Evolutionary conservation across 371 early-diverging fungal genomes (phyloP).

Genomic region (Apophysomyces trapeziformis): DNA sequence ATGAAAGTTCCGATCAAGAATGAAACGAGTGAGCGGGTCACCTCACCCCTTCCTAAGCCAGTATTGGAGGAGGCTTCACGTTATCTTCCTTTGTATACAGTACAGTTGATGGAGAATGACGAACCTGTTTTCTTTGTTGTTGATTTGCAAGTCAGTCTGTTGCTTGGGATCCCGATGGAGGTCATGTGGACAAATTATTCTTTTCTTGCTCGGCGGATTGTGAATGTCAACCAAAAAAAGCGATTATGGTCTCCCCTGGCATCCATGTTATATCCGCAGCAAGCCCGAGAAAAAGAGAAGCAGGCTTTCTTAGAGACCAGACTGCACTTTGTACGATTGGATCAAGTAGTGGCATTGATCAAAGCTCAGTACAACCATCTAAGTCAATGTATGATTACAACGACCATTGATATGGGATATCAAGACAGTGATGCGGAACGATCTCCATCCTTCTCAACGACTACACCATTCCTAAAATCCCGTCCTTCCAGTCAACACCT

Average conservation of each 20-base stretch:
- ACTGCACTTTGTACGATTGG: constrained; percentile 68
- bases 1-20: constrained; percentile 37
- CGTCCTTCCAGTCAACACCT: constrained; percentile 34
- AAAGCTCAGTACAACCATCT: constrained; percentile 65
- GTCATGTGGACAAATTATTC: constrained; percentile 62
- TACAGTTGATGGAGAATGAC: constrained; percentile 52
- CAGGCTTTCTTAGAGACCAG: constrained; percentile 57
- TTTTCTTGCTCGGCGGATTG: constrained; percentile 54
- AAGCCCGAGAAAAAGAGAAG: constrained; percentile 57
- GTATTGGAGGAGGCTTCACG: constrained; percentile 46
- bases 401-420: constrained; percentile 70
- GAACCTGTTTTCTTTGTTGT: constrained; percentile 60
- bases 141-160: constrained; percentile 67
- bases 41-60: constrained; percentile 2
- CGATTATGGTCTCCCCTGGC: constrained; percentile 75
- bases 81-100: constrained; percentile 70
- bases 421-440: constrained; percentile 18
- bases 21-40: constrained; percentile 25
- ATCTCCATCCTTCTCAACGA: not conserved
- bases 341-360: constrained; percentile 67
- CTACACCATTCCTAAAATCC: constrained; percentile 10
- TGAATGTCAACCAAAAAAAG: constrained; percentile 63
- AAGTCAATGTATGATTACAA: constrained; percentile 69
- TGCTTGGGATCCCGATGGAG: constrained; percentile 56
- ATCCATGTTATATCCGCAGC: constrained; percentile 59